A percentile compares a stretch with the other conserved stretches of the same genome.
Conservation (phyloP, 2,329 filamentous ascomycete genomes). For the Sporothrix variecibatus region DNA sequence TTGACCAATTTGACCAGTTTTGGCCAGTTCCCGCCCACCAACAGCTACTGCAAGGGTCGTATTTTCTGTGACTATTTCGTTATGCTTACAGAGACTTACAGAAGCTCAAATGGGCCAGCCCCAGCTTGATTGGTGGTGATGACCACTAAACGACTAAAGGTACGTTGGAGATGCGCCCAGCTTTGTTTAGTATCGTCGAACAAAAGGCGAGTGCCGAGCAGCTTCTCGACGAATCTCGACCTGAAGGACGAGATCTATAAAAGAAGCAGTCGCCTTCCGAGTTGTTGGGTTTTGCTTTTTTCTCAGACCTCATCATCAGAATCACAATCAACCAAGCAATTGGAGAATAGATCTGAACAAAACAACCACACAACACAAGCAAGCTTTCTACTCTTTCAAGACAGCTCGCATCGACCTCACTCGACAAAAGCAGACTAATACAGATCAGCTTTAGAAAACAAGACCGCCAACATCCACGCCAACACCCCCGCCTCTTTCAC, state of each 20-base stretch:
- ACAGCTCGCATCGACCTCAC: neutral
- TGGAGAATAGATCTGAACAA: neutral
- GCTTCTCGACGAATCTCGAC: constrained; percentile 28
- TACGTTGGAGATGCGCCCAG: neutral
- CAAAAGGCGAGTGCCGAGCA: constrained; percentile 3
- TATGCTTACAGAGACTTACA: constrained; percentile 24
- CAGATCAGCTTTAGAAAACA: neutral
- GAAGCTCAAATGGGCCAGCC: constrained; percentile 3
- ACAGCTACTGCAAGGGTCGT: neutral
- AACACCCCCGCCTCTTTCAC: constrained; percentile 9
- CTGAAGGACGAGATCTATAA: constrained; percentile 33
- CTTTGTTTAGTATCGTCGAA: neutral
- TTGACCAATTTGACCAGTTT: neutral
- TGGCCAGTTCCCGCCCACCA: neutral
- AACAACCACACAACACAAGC: neutral
- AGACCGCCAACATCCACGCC: neutral
- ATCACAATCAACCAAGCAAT: constrained; percentile 32
- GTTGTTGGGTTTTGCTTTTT: constrained; percentile 35
- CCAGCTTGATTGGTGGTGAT: neutral
- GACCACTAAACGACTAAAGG: neutral
- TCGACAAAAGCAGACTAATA: neutral
- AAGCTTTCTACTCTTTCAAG: neutral
- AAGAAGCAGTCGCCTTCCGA: constrained; percentile 37
- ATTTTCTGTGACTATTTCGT: neutral
- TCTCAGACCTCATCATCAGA: constrained; percentile 34